phyloP scores from a whole-genome alignment of 768 basidiomycete genomes.

The Chalciporus sphaerocephalus region DNA sequence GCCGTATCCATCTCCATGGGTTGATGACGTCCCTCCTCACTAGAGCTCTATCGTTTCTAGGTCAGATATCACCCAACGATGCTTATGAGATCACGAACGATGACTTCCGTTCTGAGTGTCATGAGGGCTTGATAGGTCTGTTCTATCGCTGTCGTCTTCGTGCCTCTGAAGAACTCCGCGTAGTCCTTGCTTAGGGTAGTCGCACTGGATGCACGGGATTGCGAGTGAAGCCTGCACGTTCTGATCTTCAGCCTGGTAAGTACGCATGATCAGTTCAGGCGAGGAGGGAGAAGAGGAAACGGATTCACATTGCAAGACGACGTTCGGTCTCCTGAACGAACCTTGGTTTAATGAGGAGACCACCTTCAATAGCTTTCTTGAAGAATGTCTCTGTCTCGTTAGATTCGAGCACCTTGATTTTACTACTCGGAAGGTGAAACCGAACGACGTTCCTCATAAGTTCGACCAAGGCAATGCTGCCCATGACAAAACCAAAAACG shows the following conservation, averaged over 20 bases:
- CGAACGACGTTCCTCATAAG: neutral
- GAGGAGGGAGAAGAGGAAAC: no score
- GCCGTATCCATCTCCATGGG: no score
- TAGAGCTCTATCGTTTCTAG: no score
- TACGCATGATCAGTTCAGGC: no score
- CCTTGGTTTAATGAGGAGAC: no score
- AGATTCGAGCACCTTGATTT: no score
- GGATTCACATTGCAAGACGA: no score
- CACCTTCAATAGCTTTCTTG: no score
- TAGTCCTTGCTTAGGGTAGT: neutral
- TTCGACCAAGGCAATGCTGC: neutral
- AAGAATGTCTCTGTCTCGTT: neutral
- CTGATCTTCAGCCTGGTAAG: neutral
- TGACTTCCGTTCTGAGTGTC: neutral
- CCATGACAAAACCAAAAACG: neutral
- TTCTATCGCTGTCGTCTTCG: neutral
- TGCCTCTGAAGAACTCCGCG: neutral
- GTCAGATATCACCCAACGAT: no score
- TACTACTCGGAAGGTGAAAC: slow-evolving; percentile 1
- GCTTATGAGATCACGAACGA: neutral
- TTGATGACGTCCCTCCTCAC: no score
- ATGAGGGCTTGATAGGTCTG: neutral
- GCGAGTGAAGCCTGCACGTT: neutral
- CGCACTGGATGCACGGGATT: neutral
- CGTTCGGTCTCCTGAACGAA: no score